Evolutionary conservation across 2,329 filamentous ascomycete species (phyloP), one percentile per base, ranked within the genome.

Genomic region (Nannizzia gypsea): DNA sequence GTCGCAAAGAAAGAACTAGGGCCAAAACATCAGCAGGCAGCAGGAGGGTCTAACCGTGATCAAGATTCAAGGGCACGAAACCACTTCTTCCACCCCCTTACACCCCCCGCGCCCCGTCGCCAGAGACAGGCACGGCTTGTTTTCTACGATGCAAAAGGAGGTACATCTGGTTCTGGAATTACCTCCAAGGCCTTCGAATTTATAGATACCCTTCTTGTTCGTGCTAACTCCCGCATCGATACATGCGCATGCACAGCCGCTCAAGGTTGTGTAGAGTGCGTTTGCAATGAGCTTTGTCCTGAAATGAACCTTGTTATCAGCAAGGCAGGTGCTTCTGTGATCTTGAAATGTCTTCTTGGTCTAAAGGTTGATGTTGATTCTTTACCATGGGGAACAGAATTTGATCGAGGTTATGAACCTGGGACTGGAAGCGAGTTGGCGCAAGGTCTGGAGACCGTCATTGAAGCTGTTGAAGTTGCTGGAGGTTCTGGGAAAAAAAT

Each of bases 141-240:
- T 0, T 96, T 99, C 68, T 99, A 97, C 73, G 93, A 97, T 70
- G 87, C 90, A 2, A 96, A 95, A 73, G 93, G 93, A 6, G 92
- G 92, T 0, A 81, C 87, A 0, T 82, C 83, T 48, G 92, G 92
- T 0, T 87, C 84, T 0, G 93, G 93, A 0, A 95, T 96, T 66
- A 90, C 87, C 63, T 88, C 87, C 42, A 96, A 96, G 70, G 92
- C 90, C 0, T 97, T 97, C 68, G 92, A 97, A 67, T 95, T 95
- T 68, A 80, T 96, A 20, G 90, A 96, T 67, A 71, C 87, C 36
- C 76, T 97, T 36, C 79, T 97, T 0, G 76, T 77, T 20, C 86
- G 91, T 68, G 92, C 91, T 0, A 80, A 93, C 40, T 79, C 83
- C 60, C 80, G 93, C 6, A 84, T 97, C 4, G 84, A 88, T 68